A percentile compares a stretch with the other conserved stretches of the same genome.
Conservation (phyloP, 2,329 filamentous ascomycete genomes). For the Onygenales sp. region DNA sequence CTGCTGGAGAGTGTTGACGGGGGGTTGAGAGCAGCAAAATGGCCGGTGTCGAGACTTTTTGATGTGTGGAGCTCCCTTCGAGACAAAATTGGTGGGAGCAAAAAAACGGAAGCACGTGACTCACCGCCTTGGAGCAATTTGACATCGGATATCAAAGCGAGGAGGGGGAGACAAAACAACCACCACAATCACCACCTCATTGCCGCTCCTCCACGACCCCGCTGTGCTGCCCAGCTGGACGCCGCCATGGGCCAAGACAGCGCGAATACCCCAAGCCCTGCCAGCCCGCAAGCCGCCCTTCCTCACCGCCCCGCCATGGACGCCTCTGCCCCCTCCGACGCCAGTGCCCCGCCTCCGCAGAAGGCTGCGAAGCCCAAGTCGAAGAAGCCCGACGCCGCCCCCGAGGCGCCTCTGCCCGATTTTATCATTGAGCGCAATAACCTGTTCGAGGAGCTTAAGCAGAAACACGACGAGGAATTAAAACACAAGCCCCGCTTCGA, state of each 20-base stretch:
- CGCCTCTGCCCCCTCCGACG: conserved; percentile 13
- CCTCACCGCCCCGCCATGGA: conserved; percentile 26
- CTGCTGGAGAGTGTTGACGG: conserved; percentile 15
- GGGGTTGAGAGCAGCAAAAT: neutral
- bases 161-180: neutral
- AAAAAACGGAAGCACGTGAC: conserved; percentile 14
- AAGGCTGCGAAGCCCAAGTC: conserved; percentile 16
- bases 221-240: neutral
- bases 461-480: conserved; percentile 69
- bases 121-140: conserved; percentile 7
- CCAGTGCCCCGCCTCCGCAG: conserved; percentile 22
- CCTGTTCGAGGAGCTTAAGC: conserved; percentile 82
- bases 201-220: neutral
- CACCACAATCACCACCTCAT: neutral
- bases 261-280: conserved; percentile 12
- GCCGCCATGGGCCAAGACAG: conserved; percentile 8
- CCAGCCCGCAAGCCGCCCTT: conserved; percentile 20
- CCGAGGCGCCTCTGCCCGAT: conserved; percentile 47
- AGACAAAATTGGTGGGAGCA: conserved; percentile 5
- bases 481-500: conserved; percentile 39
- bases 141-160: neutral
- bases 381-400: conserved; percentile 19
- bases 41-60: neutral
- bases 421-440: conserved; percentile 77
- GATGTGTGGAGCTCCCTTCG: neutral